phyloP scores from a whole-genome alignment of 352 stramenopile species.

The Elongisporangium anandrum region DNA sequence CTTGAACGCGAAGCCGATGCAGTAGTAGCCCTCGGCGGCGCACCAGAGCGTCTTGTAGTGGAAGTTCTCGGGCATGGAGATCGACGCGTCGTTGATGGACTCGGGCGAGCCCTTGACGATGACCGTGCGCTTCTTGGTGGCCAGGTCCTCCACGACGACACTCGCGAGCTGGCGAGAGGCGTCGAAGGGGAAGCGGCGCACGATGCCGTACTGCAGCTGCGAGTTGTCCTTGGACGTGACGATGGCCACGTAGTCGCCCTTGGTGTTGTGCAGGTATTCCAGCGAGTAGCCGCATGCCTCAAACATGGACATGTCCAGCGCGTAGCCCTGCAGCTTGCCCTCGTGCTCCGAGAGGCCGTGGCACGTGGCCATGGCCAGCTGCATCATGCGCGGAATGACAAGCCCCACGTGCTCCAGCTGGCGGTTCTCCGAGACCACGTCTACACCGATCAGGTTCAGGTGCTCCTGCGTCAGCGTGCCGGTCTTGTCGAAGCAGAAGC shows the following conservation, averaged over 20 bases:
- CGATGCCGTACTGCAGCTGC: conserved; percentile 24
- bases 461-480: conserved; percentile 42
- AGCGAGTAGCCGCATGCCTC: conserved; percentile 17
- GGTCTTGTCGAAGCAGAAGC: conserved; percentile 66
- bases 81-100: conserved; percentile 23
- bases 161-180: conserved; percentile 39
- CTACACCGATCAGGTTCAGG: conserved; percentile 27
- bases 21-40: conserved; percentile 63
- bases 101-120: conserved; percentile 57
- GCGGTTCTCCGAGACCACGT: conserved; percentile 6
- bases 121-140: conserved; percentile 26
- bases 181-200: conserved; percentile 53
- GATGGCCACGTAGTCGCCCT: conserved; percentile 17
- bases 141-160: conserved; percentile 32
- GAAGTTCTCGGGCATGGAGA: conserved; percentile 41
- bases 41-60: conserved; percentile 33
- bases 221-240: conserved; percentile 6
- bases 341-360: conserved; percentile 34
- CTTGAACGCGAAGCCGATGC: conserved; percentile 37
- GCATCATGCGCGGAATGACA: conserved; percentile 11
- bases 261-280: conserved; percentile 21
- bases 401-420: not conserved
- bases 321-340: conserved; percentile 32
- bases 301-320: conserved; percentile 54
- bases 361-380: conserved; percentile 39